These are phyloP conservation scores for Amoeboradix gromovi DNA, from an alignment of 371 early-diverging fungal genomes.

Conservation along the genomic window DNA sequence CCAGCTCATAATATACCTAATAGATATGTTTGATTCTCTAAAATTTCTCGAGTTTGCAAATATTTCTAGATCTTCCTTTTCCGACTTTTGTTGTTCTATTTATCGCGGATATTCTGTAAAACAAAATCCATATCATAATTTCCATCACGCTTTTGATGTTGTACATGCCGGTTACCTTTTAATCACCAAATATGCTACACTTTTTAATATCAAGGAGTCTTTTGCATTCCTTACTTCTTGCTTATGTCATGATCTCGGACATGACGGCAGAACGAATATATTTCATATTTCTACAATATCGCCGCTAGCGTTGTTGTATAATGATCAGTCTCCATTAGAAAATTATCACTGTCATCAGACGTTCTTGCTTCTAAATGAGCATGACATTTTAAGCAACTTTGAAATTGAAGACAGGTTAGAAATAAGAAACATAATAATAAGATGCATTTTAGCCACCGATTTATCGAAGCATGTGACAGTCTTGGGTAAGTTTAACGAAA, in stretches of 20 bases:
- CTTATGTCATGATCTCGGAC: slow-evolving; percentile 19
- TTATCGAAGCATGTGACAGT: neutral
- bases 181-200: slow-evolving; percentile 7
- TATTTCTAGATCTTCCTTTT: neutral
- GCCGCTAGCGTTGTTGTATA: slow-evolving; percentile 2
- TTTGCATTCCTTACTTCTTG: slow-evolving; percentile 9
- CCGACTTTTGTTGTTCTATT: neutral
- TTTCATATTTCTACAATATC: slow-evolving; percentile 10
- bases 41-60: neutral
- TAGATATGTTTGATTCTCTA: neutral
- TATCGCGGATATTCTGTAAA: neutral
- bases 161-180: slow-evolving; percentile 12
- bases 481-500: neutral
- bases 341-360: slow-evolving; percentile 7
- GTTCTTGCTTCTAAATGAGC: slow-evolving; percentile 3
- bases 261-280: slow-evolving; percentile 20
- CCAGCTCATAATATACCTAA: neutral
- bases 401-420: neutral
- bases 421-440: neutral
- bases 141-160: slow-evolving; percentile 20
- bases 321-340: slow-evolving; percentile 3
- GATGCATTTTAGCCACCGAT: neutral
- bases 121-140: slow-evolving; percentile 20
- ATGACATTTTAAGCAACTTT: neutral
- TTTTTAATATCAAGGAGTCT: neutral